A percentile compares a stretch with the other conserved stretches of the same genome.
phyloP scores from a whole-genome alignment of 169 alveolate species.

The Theileria parva region DNA sequence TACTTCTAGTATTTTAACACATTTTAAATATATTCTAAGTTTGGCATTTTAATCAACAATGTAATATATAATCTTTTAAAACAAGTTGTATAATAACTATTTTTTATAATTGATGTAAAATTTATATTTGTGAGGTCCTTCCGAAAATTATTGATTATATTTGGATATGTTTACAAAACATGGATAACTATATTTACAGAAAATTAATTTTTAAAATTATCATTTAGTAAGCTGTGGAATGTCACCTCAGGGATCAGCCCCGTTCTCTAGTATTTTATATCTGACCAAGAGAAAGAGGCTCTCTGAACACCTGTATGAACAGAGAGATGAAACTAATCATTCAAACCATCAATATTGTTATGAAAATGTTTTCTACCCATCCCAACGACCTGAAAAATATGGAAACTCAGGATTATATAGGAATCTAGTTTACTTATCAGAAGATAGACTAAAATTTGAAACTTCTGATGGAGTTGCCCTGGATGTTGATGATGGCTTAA shows the following conservation, averaged over 20 bases:
- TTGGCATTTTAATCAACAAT: not conserved
- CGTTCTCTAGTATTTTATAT: constrained; percentile 46
- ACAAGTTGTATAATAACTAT: not conserved
- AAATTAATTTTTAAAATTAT: not conserved
- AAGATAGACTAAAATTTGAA: not conserved
- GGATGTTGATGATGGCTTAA: constrained; percentile 24
- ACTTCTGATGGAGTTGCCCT: constrained; percentile 11
- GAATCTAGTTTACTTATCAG: constrained; percentile 27
- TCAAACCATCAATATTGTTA: constrained; percentile 7
- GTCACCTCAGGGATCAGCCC: constrained; percentile 43
- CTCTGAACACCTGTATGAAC: constrained; percentile 20
- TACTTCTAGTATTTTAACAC: not conserved
- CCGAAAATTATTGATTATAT: not conserved
- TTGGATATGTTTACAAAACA: not conserved
- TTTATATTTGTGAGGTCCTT: not conserved
- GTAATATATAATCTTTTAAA: not conserved
- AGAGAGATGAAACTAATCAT: not conserved
- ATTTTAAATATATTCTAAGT: not conserved
- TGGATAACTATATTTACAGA: not conserved
- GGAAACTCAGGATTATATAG: not conserved
- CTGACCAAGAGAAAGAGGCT: constrained; percentile 46
- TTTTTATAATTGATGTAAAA: not conserved
- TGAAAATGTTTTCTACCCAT: not conserved
- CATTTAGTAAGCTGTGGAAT: not conserved
- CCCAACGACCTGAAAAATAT: not conserved